Conservation (phyloP, 768 basidiomycete species). For the Lactarius vividus region DNA sequence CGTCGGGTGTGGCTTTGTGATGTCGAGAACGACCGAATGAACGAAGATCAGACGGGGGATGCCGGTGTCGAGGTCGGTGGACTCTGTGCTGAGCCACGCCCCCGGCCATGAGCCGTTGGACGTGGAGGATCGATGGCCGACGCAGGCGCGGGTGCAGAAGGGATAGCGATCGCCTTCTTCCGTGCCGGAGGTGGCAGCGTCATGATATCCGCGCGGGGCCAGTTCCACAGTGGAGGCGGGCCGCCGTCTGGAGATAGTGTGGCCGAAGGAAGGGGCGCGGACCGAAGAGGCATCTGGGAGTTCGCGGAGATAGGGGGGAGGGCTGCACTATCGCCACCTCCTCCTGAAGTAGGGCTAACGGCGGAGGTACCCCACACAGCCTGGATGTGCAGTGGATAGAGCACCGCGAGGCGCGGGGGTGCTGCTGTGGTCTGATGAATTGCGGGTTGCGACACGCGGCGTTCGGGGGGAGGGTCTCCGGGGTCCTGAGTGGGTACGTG, state of each 20-base stretch:
- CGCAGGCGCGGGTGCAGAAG: slow-evolving; percentile 1
- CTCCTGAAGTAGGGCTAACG: background rate
- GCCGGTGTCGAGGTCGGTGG: background rate
- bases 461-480: background rate
- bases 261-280: background rate
- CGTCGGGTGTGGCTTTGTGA: background rate
- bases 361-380: slow-evolving; percentile 1
- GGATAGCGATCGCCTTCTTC: background rate
- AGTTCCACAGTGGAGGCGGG: slow-evolving; percentile 24
- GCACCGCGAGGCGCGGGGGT: background rate
- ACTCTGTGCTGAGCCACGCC: background rate
- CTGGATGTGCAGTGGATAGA: slow-evolving; percentile 22
- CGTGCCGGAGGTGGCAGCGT: slow-evolving; percentile 9
- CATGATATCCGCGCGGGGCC: slow-evolving; percentile 29
- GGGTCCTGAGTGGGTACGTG: background rate
- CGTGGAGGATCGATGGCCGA: background rate
- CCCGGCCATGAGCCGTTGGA: background rate
- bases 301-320: background rate
- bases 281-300: background rate
- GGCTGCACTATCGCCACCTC: background rate
- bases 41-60: background rate
- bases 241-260: background rate
- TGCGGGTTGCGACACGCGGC: background rate
- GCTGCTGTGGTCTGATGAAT: slow-evolving; percentile 6
- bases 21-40: background rate